Evolutionary conservation across 441 rosid genomes (phyloP), one percentile per base, ranked within the genome.

Genomic region (Gossypium schwendimanii): DNA sequence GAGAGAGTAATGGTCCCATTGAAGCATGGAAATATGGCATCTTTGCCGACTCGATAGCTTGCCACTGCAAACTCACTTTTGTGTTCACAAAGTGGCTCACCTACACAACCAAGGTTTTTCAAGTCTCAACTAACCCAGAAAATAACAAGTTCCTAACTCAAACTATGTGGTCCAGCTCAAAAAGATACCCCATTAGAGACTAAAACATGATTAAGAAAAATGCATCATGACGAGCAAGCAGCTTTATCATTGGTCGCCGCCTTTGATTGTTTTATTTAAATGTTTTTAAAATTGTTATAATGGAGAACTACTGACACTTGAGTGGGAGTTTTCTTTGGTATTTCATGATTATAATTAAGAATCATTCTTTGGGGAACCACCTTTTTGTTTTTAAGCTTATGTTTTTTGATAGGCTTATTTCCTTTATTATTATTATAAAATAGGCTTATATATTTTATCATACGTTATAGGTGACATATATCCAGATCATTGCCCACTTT

Each of bases 81-180:
- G 1, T 17, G 20, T 12, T 45, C n/a, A 7, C 53, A 11, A 20
- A 44, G 53, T 12, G 4, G 69, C 33, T 64, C 69, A 45, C 12
- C 55, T 44, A 12, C 69, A 2, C 26, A 39, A 11, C 69, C 50
- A 63, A 41, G 53, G 15, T 20, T 63, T 20, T 21, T 2, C 7
- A 10, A 41, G 28, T 63, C 52, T 63, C 68, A 20, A 41, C 54
- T 21, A 21, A 21, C 33, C 36, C 54, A 64, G 20, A 21, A n/a
- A 52, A 64, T 64, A 12, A 64, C 31, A 12, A 64, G 36, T 44
- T 45, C 69, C 69, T 64, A 44, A 64, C 69, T 21, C 69, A 45
- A 28, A 21, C 69, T 1, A 28, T 41, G 77, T 78, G 81, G 63
- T 79, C 79, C 81, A 60, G 77, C 76, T 72, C 76, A 72, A 57